Evolutionary conservation across 176 grass and related monocot genomes (phyloP).

Genomic region (Chloris gayana): DNA sequence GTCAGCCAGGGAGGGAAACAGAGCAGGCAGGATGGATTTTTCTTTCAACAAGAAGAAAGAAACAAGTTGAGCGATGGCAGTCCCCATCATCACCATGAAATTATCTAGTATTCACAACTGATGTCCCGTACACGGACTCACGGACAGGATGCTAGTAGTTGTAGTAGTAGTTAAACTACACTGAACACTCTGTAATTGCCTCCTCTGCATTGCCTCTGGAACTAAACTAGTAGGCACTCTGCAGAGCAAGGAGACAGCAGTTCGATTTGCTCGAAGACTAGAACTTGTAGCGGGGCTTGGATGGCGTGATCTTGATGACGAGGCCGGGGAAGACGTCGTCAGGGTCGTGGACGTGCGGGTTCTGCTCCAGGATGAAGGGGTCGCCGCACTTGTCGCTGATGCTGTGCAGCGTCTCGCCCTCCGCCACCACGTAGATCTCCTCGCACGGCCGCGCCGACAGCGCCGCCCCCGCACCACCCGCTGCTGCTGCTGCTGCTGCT

Average conservation of each 20-base stretch:
- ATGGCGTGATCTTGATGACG: slow-evolving; percentile 78
- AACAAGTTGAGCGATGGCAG: too few relatives aligned
- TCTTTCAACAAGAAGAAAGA: not conserved
- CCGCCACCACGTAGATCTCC: slow-evolving; percentile 89
- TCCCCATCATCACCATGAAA: too few relatives aligned
- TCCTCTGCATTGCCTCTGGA: not conserved
- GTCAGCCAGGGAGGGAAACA: not conserved
- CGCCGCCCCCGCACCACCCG: slow-evolving; percentile 36
- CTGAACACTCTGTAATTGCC: not conserved
- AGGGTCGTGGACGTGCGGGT: slow-evolving; percentile 93
- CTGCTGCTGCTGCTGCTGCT: not conserved
- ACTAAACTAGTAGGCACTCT: not conserved
- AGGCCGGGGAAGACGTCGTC: slow-evolving; percentile 97
- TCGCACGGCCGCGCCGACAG: slow-evolving; percentile 61
- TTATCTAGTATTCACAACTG: not conserved
- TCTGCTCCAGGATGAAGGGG: slow-evolving; percentile 86
- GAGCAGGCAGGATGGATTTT: not conserved
- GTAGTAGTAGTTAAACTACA: too few relatives aligned
- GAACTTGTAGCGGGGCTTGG: slow-evolving; percentile 41
- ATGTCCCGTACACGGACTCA: not conserved
- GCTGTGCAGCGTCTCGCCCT: slow-evolving; percentile 86
- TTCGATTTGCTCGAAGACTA: not conserved
- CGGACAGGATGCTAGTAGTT: not conserved
- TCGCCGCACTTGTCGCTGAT: slow-evolving; percentile 97
- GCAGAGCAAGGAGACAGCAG: not conserved